Evolutionary conservation across 2,329 filamentous ascomycete species (phyloP).

Genomic region (Raffaelea albimanens): DNA sequence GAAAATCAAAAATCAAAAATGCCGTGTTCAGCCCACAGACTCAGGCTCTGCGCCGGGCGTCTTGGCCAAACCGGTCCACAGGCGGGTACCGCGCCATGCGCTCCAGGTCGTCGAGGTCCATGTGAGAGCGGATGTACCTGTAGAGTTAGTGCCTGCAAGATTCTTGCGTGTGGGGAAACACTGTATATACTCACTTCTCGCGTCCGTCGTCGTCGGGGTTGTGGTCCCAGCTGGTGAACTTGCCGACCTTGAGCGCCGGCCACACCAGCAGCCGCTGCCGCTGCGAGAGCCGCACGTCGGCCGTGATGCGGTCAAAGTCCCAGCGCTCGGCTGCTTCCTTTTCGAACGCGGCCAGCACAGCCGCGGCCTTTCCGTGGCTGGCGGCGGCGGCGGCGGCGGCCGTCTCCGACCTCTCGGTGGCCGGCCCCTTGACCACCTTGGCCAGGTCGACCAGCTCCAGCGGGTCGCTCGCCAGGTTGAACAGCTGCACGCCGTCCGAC

Average conservation of each 20-base stretch:
- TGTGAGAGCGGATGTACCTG: constrained; percentile 78
- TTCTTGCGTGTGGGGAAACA: no score
- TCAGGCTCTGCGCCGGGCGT: constrained; percentile 19
- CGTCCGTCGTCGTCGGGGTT: constrained; percentile 63
- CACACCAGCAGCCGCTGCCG: constrained; percentile 71
- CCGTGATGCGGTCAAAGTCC: constrained; percentile 71
- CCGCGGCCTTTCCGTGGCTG: constrained; percentile 36
- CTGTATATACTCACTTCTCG: constrained; percentile 43
- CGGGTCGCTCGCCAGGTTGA: constrained; percentile 67
- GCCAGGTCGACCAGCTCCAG: constrained; percentile 67
- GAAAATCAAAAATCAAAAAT: no score
- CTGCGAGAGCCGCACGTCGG: constrained; percentile 67
- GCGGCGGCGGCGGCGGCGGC: constrained; percentile 19
- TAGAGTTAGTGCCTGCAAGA: background rate
- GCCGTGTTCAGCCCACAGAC: no score
- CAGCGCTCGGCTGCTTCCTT: constrained; percentile 66
- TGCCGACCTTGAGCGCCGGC: constrained; percentile 66
- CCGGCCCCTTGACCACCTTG: constrained; percentile 27
- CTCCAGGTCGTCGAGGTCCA: constrained; percentile 73
- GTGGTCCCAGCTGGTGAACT: constrained; percentile 78
- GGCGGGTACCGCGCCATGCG: constrained; percentile 63
- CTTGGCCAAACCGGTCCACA: constrained; percentile 46
- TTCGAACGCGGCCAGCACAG: constrained; percentile 56
- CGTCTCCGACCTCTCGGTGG: background rate
- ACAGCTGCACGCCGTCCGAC: constrained; percentile 75